Base-by-base conservation (phyloP, 495 filamentous ascomycete species). In the Hypomontagnella submonticulosa region DNA sequence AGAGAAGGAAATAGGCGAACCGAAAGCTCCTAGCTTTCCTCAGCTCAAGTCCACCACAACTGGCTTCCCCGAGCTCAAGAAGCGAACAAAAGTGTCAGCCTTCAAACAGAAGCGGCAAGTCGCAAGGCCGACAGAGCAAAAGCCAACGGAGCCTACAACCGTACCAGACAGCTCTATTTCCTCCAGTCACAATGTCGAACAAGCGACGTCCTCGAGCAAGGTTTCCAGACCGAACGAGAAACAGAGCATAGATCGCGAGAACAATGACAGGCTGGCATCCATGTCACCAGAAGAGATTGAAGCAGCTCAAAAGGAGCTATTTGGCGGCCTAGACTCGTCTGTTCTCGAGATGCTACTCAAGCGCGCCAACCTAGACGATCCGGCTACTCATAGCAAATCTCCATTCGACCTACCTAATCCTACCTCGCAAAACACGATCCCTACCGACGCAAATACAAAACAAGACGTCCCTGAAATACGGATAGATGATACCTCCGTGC, bases 11-110 rank as follows among this genome's bases (percentile, higher is more conserved):
- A 72, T 83, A 27, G 70, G 78, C 19, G 76, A 80, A 11, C 73
- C 84, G 1, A 84, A 82, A 42, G 75, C 85, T n/a, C 90, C 92
- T 4, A 80, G 82, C 46, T 87, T 89, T 9, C 89, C 89, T 4
- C 84, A 80, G 51, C 75, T 84, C 13, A 84, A 85, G 37, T 74
- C 70, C 16, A 82, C 85, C 18, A 71, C 83, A 4, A 88, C 83
- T n/a, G 95, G 94, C 0, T 98, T 97, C 63, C 95, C 95, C 20
- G 85, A 85, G 41, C 93, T 90, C 77, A 93, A 90, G 71, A 93
- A 89, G 69, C 88, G 94, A 38, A 78, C 76, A n/a, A 80, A 83
- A 38, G 70, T 80, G 0, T 96, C 92, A 4, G 84, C 88, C 27
- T 97, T 97, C 82, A 93, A 91, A 67, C 87, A 91, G 71, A 86